phyloP scores from a whole-genome alignment of 176 grass and related monocot genomes.

The Carex pumila region DNA sequence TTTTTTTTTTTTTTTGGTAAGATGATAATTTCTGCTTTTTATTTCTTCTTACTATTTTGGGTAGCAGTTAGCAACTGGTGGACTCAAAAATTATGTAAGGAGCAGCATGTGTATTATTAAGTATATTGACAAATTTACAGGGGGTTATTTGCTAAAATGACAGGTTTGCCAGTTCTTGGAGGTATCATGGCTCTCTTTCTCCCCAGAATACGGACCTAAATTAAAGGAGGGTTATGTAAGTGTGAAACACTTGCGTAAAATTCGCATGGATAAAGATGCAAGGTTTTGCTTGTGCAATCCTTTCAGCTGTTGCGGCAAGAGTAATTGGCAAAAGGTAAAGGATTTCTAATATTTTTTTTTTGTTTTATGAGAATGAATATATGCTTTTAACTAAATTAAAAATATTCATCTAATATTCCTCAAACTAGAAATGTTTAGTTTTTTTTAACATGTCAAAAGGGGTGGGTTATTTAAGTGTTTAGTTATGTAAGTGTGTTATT shows the following conservation, averaged over 20 bases:
- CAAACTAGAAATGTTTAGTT: neutral
- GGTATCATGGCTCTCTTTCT: conserved; percentile 61
- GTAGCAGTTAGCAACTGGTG: neutral
- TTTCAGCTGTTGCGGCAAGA: conserved; percentile 46
- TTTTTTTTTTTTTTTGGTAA: neutral
- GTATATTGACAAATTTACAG: neutral
- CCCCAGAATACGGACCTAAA: conserved; percentile 65
- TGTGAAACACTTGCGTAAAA: conserved; percentile 51
- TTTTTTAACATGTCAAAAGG: neutral
- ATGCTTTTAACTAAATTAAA: neutral
- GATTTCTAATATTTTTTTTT: neutral
- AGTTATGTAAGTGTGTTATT: neutral
- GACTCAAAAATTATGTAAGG: neutral
- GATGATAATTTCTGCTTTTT: neutral
- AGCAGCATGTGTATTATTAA: neutral
- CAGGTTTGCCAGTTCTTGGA: conserved; percentile 73
- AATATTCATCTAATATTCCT: conserved; percentile 1
- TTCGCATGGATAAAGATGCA: conserved; percentile 33
- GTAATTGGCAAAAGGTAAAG: conserved; percentile 63
- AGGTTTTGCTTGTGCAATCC: conserved; percentile 34
- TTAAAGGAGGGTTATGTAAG: conserved; percentile 78
- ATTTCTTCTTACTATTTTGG: conserved; percentile 18
- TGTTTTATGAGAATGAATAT: neutral
- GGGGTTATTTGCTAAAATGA: conserved; percentile 8
- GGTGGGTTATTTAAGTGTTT: too few species aligned